Evolutionary conservation across 257 asterid genomes (phyloP), one percentile per base, ranked within the genome.

Genomic region (Anisodus acutangulus): DNA sequence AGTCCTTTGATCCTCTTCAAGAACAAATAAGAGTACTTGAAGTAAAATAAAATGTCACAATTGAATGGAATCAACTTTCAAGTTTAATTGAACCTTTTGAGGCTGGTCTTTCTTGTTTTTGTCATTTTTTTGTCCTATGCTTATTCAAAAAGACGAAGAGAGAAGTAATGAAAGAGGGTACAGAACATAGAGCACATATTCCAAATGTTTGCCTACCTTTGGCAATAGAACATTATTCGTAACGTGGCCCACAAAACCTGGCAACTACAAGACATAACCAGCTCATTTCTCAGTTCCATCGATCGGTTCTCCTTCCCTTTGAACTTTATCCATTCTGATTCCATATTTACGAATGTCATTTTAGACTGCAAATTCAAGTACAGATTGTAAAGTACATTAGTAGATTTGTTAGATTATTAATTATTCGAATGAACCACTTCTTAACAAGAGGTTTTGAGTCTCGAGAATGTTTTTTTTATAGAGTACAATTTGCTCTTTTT

Each of bases 171-270:
- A 31, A 66, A 66, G 8, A 31, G 70, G 70, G 43, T 63, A 63
- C 63, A 13, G 0, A 16, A 22, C 16, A 3, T 31, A 26, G 79
- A 64, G 79, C 55, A 69, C 11, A 15, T 70, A 26, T 76, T 76
- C 81, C 81, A 76, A 76, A 76, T 26, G 63, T 76, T 76, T 74
- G 81, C n/a, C 45, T 12, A 22, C 12, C 62, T 74, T 49, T 76
- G 63, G 81, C 81, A 16, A 68, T 3, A 47, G 9, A 22, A 9
- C 26, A 68, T 39, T 68, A 68, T 68, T 39, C 53, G 13, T 39
- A 76, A 76, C 45, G 19, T 74, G 13, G 62, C 45, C 45, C 62
- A 5, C 0, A 31, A 74, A 47, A 19, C 11, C 60, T 71, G 55
- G 58, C 60, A 72, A 13, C 60, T 19, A 76, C 63, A 22, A 51